These are phyloP conservation scores for Tulasnella sp. DNA, from an alignment of 768 basidiomycete genomes.

Conservation along the genomic window DNA sequence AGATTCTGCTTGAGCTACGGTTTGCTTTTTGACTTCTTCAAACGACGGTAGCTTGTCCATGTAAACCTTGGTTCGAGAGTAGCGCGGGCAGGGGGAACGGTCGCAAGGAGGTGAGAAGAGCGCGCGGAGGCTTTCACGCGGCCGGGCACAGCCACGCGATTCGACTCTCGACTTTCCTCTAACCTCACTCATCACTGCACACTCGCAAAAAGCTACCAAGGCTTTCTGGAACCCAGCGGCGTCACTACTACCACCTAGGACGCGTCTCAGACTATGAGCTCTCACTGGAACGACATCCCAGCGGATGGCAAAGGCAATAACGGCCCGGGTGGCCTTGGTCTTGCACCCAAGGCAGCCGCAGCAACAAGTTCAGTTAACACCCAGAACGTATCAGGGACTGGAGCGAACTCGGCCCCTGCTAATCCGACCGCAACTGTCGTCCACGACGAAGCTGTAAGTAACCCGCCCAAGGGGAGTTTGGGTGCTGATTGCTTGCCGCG, in stretches of 20 bases:
- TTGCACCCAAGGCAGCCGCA: conserved; percentile 2
- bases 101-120: neutral
- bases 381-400: neutral
- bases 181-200: neutral
- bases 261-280: conserved; percentile 3
- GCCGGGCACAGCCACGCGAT: conserved; percentile 6
- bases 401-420: neutral
- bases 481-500: neutral
- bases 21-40: neutral
- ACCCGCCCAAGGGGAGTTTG: neutral
- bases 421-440: neutral
- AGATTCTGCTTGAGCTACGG: neutral
- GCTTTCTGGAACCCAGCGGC: neutral
- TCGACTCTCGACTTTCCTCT: neutral
- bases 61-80: neutral
- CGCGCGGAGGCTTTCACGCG: neutral
- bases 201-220: neutral
- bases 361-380: neutral
- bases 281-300: conserved; percentile 11
- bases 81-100: neutral
- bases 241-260: neutral
- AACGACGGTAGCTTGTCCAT: neutral
- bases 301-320: neutral
- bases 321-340: neutral
- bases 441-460: neutral